Conservation (phyloP, 805 yeast species). For the Wickerhamomyces silvicola region DNA sequence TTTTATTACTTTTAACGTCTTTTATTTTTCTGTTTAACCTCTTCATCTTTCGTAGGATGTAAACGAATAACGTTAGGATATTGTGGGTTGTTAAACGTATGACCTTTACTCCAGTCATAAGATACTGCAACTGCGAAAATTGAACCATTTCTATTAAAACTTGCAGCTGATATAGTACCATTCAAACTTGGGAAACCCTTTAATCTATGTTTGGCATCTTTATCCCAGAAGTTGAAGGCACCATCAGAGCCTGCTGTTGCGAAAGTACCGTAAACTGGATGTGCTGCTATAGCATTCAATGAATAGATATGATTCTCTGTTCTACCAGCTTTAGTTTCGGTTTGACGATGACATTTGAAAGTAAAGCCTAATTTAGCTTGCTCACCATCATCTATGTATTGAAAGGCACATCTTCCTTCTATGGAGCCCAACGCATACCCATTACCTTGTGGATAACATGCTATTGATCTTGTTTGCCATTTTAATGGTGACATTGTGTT, state of each 20-base stretch:
- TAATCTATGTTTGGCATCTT: constrained; percentile 81
- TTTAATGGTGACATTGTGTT: constrained; percentile 71
- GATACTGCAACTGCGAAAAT: constrained; percentile 88
- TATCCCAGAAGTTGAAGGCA: constrained; percentile 91
- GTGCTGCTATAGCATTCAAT: constrained; percentile 76
- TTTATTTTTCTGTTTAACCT: constrained; percentile 52
- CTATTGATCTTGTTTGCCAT: constrained; percentile 77
- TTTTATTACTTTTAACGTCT: too few species aligned
- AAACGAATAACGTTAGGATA: constrained; percentile 71
- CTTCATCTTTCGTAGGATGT: constrained; percentile 82
- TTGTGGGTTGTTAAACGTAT: constrained; percentile 67
- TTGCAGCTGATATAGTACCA: constrained; percentile 66
- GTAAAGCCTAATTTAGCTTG: constrained; percentile 73
- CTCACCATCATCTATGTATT: constrained; percentile 79
- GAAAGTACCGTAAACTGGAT: constrained; percentile 86
- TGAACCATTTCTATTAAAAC: constrained; percentile 77
- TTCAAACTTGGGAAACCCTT: constrained; percentile 68
- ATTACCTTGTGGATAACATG: constrained; percentile 86
- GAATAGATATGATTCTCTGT: constrained; percentile 69
- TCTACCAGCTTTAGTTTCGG: constrained; percentile 41
- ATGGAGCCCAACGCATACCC: constrained; percentile 91
- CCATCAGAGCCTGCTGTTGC: constrained; percentile 96
- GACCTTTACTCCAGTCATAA: constrained; percentile 96
- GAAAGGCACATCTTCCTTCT: constrained; percentile 94
- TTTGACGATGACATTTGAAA: constrained; percentile 89